Base-by-base conservation (phyloP, 768 basidiomycete species). In the Suillus ampliporus region DNA sequence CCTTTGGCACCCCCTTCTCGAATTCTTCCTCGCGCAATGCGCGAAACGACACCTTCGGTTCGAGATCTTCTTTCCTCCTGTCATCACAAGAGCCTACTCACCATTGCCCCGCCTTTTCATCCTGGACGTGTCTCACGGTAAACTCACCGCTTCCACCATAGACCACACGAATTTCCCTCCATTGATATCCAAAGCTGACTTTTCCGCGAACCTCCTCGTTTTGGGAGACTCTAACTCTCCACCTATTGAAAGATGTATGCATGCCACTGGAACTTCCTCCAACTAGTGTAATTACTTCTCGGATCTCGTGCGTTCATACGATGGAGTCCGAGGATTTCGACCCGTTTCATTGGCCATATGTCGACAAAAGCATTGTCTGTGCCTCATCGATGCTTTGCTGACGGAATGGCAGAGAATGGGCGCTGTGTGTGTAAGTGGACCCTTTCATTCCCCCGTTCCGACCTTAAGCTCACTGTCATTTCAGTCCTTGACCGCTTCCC, bases 171-270 rank as follows among this genome's bases (percentile, higher is more conserved):
- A 72, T 46, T 66, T 94, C 4, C 92, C 93, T 0, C 68, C 75
- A 26, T 76, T 77, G n/a, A n/a, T n/a, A n/a, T n/a, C n/a, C n/a
- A n/a, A n/a, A n/a, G 13, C 92, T 40, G 81, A 91, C 69, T 70
- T 94, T 38, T 88, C 90, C 1, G 79, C 73, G 5, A 93, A 92
- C 66, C 90, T 91, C 6, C 80, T 94, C 4, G 84, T 84, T 23
- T 71, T 58, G 47, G 73, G 61, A 56, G 76, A 70, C 61, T 71
- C 64, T 46, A 71, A 64, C 48, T 66, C 67, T 63, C 62, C 31
- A 61, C 34, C 8, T 14, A 23, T 51, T n/a, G 23, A 38, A 23
- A 15, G 3, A 5, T 19, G 37, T 23, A 17, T 38, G 37, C 15
- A 11, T 11, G 23, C 23, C 53, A 4, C 37, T 54, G 5, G 2